Conservation (phyloP, 2,329 filamentous ascomycete species). For the Teratosphaeria gauchensis region DNA sequence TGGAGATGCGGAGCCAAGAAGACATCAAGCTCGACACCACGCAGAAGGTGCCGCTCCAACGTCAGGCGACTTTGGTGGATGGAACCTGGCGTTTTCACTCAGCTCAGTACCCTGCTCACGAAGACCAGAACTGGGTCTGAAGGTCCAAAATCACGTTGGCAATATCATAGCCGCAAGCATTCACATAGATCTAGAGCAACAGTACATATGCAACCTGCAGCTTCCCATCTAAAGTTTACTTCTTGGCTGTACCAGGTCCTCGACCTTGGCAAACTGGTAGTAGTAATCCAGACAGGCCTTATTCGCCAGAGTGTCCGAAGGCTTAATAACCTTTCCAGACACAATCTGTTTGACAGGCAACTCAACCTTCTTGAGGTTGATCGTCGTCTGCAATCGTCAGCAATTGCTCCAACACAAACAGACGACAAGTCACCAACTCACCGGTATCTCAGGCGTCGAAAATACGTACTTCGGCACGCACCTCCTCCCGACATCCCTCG, state of each 20-base stretch:
- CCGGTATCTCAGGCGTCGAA: slow-evolving; percentile 70
- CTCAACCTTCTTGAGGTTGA: slow-evolving; percentile 81
- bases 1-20: not conserved
- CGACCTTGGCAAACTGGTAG: slow-evolving; percentile 66
- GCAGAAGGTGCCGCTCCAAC: not conserved
- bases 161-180: not conserved
- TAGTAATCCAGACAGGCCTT: slow-evolving; percentile 67
- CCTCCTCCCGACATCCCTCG: slow-evolving; percentile 55
- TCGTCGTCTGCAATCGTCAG: slow-evolving; percentile 51
- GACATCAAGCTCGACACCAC: not conserved
- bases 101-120: not conserved
- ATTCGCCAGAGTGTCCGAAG: slow-evolving; percentile 68
- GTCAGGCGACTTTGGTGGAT: not conserved
- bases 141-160: not conserved
- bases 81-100: not conserved
- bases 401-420: not conserved
- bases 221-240: slow-evolving; percentile 37
- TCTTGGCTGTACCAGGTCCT: slow-evolving; percentile 44
- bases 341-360: slow-evolving; percentile 78
- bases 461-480: slow-evolving; percentile 74
- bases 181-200: not conserved
- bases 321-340: slow-evolving; percentile 61
- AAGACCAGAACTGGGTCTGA: not conserved
- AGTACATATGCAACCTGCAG: not conserved
- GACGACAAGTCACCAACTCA: slow-evolving; percentile 33